Base-by-base conservation (phyloP, 2,329 filamentous ascomycete genomes). In the Cylindrodendrum hubeiense region DNA sequence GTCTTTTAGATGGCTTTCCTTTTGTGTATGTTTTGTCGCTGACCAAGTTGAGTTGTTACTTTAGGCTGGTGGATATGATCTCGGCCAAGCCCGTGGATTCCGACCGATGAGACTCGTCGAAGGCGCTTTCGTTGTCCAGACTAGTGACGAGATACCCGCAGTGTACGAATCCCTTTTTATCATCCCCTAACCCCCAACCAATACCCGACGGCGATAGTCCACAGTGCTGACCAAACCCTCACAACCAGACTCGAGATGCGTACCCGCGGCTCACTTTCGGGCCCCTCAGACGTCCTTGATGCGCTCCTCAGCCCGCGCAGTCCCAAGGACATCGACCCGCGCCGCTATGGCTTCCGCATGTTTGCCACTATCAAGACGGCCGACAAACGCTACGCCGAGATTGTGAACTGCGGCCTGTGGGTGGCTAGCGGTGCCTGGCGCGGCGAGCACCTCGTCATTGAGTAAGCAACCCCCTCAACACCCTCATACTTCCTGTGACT, bases 301-400 rank as follows among this genome's bases (percentile, higher is more conserved):
- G 74, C 76, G 50, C 74, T 83, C 50, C 76, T 83, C 30, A 79
- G 76, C 63, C 79, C 79, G 1, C 74, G 77, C 19, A 71, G 78
- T 44, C 75, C 79, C 47, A 79, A 79, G 69, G 74, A 79, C 60
- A 80, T 83, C 54, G 80, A 82, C 60, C 79, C 80, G 12, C 78
- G 80, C 15, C 79, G 79, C 59, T 86, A 86, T 67, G 82, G 81
- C 63, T 85, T 85, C 67, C 80, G 83, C 66, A 77, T 85, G 70
- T 84, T 84, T 62, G 80, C 83, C 63, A 83, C 82, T 19, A 82
- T 86, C 77, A 84, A 85, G 72, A 85, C 84, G 22, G 78, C 82
- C 3, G 84, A 86, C 74, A 80, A 83, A 71, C 79, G 84, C 30
- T 86, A 86, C 68, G 78, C 78, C 51, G 82, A 84, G 59, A 81